Evolutionary conservation across 2,329 filamentous ascomycete species (phyloP).

Genomic region (Aspergillus hiratsukae): DNA sequence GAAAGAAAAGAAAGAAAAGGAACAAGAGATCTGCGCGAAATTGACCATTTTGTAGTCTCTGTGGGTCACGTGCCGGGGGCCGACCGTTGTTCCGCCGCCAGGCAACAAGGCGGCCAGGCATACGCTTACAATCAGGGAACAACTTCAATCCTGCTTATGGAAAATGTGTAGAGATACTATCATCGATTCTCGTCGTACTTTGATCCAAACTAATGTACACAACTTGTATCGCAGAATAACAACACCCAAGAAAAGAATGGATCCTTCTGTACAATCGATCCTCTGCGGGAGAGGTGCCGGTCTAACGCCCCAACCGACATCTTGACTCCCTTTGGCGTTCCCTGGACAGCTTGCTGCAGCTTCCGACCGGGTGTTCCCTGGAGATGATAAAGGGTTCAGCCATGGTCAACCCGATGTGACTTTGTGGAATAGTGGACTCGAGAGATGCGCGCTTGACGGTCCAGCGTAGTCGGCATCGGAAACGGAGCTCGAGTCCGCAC

Average conservation of each 20-base stretch:
- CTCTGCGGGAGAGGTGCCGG: too few species aligned
- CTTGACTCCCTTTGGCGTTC: too few species aligned
- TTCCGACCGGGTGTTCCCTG: background rate
- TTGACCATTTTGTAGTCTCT: constrained; percentile 23
- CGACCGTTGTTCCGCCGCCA: constrained; percentile 18
- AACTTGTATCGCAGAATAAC: background rate
- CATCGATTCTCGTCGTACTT: too few species aligned
- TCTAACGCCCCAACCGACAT: too few species aligned
- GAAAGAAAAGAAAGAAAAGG: constrained; percentile 38
- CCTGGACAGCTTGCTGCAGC: background rate
- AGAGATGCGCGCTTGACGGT: background rate
- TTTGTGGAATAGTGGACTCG: background rate
- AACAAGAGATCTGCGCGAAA: constrained; percentile 5
- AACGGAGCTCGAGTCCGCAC: background rate
- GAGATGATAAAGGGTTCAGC: background rate
- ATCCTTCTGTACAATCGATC: background rate
- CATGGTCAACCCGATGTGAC: background rate
- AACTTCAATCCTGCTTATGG: too few species aligned
- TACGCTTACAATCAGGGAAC: background rate
- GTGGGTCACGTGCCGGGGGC: constrained; percentile 28
- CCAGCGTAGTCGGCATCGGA: background rate
- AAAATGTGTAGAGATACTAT: too few species aligned
- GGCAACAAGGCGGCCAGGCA: constrained; percentile 6
- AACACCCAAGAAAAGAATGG: background rate
- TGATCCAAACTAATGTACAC: too few species aligned